These are phyloP conservation scores for Yamadazyma conglobata DNA, from an alignment of 1,139 yeast genomes.

Conservation along the genomic window DNA sequence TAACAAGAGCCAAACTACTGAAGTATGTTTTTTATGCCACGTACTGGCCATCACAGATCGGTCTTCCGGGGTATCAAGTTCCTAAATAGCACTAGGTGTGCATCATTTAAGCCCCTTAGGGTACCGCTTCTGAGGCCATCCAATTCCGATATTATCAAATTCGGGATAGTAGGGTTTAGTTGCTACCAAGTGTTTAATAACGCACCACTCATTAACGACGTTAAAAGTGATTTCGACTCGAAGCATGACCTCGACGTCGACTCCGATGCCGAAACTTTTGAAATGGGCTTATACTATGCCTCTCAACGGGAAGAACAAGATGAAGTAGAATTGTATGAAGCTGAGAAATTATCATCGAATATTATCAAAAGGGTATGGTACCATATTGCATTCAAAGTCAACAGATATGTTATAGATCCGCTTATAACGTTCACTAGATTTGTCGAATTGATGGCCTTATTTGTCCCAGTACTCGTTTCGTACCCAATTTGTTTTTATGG, in stretches of 20 bases:
- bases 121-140: too few species aligned
- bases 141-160: constrained; percentile 5
- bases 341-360: constrained; percentile 23
- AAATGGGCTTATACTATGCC: constrained; percentile 60
- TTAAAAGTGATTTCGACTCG: constrained; percentile 14
- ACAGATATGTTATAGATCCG: constrained; percentile 66
- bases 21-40: too few species aligned
- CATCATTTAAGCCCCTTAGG: too few species aligned
- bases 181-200: constrained; percentile 10
- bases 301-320: constrained; percentile 56
- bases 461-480: constrained; percentile 64
- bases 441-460: constrained; percentile 59
- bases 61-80: too few species aligned
- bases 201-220: constrained; percentile 25
- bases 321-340: constrained; percentile 30
- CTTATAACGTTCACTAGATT: constrained; percentile 64
- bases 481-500: constrained; percentile 71
- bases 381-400: constrained; percentile 37
- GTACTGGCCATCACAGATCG: too few species aligned
- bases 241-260: constrained; percentile 43
- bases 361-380: constrained; percentile 27
- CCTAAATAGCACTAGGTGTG: too few species aligned
- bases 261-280: constrained; percentile 58
- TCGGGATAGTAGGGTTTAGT: constrained; percentile 12
- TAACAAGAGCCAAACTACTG: too few species aligned